Evolutionary conservation across 768 basidiomycete species (phyloP).

Genomic region (Russula foetens): DNA sequence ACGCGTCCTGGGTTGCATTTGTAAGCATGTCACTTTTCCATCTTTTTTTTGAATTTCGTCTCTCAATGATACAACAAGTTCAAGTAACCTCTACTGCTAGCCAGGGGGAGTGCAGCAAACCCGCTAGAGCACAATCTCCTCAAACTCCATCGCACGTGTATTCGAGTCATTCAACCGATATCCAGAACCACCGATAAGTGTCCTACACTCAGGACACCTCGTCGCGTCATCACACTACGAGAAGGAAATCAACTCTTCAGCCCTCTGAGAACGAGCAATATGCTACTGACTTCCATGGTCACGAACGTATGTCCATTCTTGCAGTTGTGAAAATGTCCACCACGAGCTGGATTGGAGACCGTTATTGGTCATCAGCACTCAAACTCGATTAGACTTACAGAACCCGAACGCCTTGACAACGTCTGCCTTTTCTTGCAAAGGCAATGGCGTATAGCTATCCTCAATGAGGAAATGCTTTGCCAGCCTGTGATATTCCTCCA

Average conservation of each 20-base stretch:
- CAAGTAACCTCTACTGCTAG: conserved; percentile 19
- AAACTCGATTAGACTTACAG: conserved; percentile 13
- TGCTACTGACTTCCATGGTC: conserved; percentile 41
- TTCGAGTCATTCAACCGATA: conserved; percentile 40
- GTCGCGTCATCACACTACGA: conserved; percentile 51
- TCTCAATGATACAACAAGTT: neutral
- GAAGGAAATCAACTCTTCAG: neutral
- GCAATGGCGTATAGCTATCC: conserved; percentile 21
- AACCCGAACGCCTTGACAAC: conserved; percentile 26
- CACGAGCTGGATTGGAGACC: conserved; percentile 18
- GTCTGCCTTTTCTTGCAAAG: conserved; percentile 23
- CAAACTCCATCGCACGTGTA: conserved; percentile 38
- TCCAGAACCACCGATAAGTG: conserved; percentile 39
- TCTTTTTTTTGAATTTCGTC: neutral
- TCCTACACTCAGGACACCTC: conserved; percentile 51
- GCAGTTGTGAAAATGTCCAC: conserved; percentile 30
- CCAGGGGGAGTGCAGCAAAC: conserved; percentile 29
- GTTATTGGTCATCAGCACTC: neutral
- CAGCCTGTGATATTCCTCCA: conserved; percentile 21
- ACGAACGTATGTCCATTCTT: conserved; percentile 55
- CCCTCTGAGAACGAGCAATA: neutral
- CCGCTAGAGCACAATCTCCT: conserved; percentile 32
- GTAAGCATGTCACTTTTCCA: neutral
- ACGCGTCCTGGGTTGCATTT: neutral
- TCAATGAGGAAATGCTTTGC: conserved; percentile 18